These are phyloP conservation scores for Rhodotorula sp. DNA, from an alignment of 1,284 basidiomycete genomes.

Conservation along the genomic window DNA sequence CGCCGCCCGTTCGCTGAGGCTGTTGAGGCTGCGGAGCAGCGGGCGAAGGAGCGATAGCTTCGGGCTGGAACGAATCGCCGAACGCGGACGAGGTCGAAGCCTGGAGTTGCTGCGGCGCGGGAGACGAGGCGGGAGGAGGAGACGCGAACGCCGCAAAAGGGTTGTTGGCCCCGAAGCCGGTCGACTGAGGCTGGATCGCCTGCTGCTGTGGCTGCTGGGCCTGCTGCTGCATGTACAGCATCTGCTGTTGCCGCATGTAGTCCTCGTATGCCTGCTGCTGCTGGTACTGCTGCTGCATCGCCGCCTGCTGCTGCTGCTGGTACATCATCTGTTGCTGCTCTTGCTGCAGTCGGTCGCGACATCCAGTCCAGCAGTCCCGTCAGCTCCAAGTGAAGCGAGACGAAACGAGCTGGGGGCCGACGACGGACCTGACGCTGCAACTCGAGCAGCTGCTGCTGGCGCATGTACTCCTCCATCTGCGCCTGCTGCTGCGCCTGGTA, in stretches of 20 bases:
- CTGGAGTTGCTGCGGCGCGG: constrained; percentile 13
- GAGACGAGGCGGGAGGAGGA: constrained; percentile 25
- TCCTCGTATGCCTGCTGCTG: constrained; percentile 49
- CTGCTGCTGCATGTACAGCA: constrained; percentile 53
- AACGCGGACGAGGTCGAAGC: constrained; percentile 13
- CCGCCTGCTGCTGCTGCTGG: constrained; percentile 61
- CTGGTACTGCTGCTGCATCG: constrained; percentile 48
- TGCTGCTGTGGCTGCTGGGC: constrained; percentile 49
- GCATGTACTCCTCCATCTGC: constrained; percentile 50
- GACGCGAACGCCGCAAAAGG: constrained; percentile 64
- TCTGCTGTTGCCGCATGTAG: constrained; percentile 52
- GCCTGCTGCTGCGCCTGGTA: constrained; percentile 55
- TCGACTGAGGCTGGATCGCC: constrained; percentile 56
- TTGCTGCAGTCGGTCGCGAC: too few relatives aligned
- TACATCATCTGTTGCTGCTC: constrained; percentile 64
- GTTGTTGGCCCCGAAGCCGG: constrained; percentile 82
- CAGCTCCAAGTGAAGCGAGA: constrained; percentile 23
- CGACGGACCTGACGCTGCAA: constrained; percentile 44
- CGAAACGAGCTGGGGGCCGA: too few relatives aligned
- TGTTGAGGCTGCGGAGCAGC: constrained; percentile 35
- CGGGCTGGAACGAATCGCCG: constrained; percentile 11
- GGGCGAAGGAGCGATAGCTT: constrained; percentile 25
- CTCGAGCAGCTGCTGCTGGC: constrained; percentile 43
- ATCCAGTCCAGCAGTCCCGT: too few relatives aligned
- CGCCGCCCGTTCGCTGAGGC: constrained; percentile 27